Evolutionary conservation across 148 eudicot genomes (phyloP).

Genomic region (Rhododendron griersonianum): DNA sequence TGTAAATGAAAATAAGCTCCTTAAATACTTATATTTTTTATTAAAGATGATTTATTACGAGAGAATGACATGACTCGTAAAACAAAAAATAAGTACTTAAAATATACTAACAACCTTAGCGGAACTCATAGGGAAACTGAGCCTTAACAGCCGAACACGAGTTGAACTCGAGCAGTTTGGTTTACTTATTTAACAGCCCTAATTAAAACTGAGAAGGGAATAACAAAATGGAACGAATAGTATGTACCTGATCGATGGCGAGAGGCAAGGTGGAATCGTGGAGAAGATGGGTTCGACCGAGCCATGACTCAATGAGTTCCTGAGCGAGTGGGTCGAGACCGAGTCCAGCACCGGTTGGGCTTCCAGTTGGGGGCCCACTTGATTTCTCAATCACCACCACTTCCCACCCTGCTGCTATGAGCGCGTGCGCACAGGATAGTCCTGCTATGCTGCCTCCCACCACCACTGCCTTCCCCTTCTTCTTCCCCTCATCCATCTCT

Average conservation of each 20-base stretch:
- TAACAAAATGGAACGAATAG: too few relatives aligned
- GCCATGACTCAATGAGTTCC: slow-evolving; percentile 51
- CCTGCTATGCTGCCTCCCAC: slow-evolving; percentile 93
- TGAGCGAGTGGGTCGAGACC: slow-evolving; percentile 55
- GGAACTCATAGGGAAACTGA: too few relatives aligned
- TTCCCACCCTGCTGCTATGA: slow-evolving; percentile 64
- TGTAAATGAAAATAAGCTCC: background rate
- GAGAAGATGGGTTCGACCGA: slow-evolving; percentile 27
- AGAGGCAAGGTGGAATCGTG: slow-evolving; percentile 43
- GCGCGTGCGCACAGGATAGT: slow-evolving; percentile 60
- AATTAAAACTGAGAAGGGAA: background rate
- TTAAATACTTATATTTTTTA: too few relatives aligned
- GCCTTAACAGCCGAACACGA: too few relatives aligned
- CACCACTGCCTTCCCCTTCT: slow-evolving; percentile 51
- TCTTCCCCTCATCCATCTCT: slow-evolving; percentile 8
- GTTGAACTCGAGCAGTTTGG: too few relatives aligned
- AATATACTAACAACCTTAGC: too few relatives aligned
- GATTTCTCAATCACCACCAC: slow-evolving; percentile 72
- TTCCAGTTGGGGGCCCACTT: slow-evolving; percentile 43
- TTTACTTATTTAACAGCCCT: background rate
- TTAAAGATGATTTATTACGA: too few relatives aligned
- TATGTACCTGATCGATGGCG: background rate
- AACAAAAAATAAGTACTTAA: too few relatives aligned
- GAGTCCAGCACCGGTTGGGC: slow-evolving; percentile 84
- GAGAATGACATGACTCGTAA: too few relatives aligned